Base-by-base conservation (phyloP, 805 yeast species). In the Starmerella bombicola region DNA sequence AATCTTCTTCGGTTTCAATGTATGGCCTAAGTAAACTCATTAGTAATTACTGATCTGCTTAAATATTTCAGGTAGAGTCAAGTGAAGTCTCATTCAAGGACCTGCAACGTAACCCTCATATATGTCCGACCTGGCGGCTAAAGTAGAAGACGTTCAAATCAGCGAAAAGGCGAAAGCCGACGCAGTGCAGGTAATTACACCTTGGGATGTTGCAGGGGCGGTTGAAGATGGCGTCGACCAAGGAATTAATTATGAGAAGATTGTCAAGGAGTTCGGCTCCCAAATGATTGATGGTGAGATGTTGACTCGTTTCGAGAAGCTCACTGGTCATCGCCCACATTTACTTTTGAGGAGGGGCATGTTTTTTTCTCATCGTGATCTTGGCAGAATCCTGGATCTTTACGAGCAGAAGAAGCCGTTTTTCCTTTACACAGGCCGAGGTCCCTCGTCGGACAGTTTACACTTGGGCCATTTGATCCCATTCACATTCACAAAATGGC, bases 131-230 rank as follows among this genome's bases (percentile, higher is more conserved):
- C 21, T 51, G 22, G 47, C 52, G 5, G 50, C 50, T 3, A 43
- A 53, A 38, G 39, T 48, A 2, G 49, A 47, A 28, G 42, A 43
- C 35, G 29, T 48, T 18, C 39, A 47, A 32, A 38, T 44, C 26
- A 3, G 13, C 3, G 37, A 38, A 28, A 33, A 42, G 24, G 29
- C 33, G 15, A 41, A 41, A 30, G 26, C 29, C 33, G 45, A 48
- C 26, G 35, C 43, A 35, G 39, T 30, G 10, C 86, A 78, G 57
- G 68, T 65, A 26, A 69, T 80, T 45, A 91, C 98, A 1, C 98
- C 98, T 36, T 91, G 98, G 98, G 98, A 91, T 60, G 98, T 91
- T 23, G 95, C 82, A 62, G 98, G 97, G 43, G 97, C 96, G 2
- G 93, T 88, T 35, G 95, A 84, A 43, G 93, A 86, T 54, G 98